These are phyloP conservation scores for Ogataea philodendri DNA, from an alignment of 805 yeast genomes.

Conservation along the genomic window DNA sequence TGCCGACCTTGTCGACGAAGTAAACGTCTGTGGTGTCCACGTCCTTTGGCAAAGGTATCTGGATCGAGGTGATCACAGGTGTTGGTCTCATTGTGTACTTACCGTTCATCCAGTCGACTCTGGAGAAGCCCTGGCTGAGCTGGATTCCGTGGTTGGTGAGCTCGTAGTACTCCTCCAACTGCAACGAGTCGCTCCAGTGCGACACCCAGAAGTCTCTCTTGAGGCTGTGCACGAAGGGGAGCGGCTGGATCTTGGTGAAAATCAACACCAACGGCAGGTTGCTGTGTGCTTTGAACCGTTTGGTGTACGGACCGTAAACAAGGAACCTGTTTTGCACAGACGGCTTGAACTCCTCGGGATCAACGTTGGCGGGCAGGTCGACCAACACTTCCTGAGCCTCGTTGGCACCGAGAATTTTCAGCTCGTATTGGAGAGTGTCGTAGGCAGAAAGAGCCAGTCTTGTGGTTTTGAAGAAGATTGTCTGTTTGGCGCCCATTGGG, in stretches of 20 bases:
- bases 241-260: constrained; percentile 65
- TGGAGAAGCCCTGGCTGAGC: constrained; percentile 68
- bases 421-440: constrained; percentile 38
- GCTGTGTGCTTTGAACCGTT: constrained; percentile 43
- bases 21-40: constrained; percentile 58
- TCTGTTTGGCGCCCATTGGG: constrained; percentile 59
- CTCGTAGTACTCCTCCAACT: constrained; percentile 86
- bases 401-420: constrained; percentile 18
- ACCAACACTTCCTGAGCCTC: constrained; percentile 18
- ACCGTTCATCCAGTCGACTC: constrained; percentile 72
- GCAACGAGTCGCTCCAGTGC: constrained; percentile 68
- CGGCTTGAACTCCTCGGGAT: constrained; percentile 26
- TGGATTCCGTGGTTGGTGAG: constrained; percentile 72
- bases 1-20: constrained; percentile 87
- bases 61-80: constrained; percentile 61
- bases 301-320: constrained; percentile 54
- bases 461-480: constrained; percentile 47
- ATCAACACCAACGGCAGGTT: constrained; percentile 50
- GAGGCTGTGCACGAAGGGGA: constrained; percentile 57
- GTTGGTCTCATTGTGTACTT: constrained; percentile 49
- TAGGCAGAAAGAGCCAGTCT: constrained; percentile 64
- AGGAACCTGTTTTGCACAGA: constrained; percentile 40
- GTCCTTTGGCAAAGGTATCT: constrained; percentile 49
- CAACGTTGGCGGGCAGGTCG: constrained; percentile 25
- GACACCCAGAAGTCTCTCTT: constrained; percentile 85